Evolutionary conservation across 352 stramenopile genomes (phyloP).

Genomic region (Globisporangium yorkense): DNA sequence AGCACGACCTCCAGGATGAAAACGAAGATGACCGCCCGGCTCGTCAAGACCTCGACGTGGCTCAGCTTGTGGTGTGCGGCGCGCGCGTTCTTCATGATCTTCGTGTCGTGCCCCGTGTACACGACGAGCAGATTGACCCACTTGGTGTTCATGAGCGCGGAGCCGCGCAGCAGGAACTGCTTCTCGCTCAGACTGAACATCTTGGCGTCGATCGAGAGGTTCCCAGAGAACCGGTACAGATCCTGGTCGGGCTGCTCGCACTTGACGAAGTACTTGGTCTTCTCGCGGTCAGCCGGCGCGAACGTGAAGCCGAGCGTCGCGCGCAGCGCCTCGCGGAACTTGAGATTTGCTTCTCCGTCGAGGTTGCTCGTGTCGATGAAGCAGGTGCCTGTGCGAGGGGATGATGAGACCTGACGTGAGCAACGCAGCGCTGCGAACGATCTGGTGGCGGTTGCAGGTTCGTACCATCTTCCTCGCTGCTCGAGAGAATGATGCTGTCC

Average conservation of each 20-base stretch:
- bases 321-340: slow-evolving; percentile 45
- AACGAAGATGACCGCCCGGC: slow-evolving; percentile 65
- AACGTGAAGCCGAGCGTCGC: slow-evolving; percentile 34
- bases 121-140: slow-evolving; percentile 64
- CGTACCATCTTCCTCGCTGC: slow-evolving; percentile 70
- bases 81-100: slow-evolving; percentile 87
- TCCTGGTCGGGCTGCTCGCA: slow-evolving; percentile 76
- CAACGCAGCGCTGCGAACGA: neutral
- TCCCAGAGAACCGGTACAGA: slow-evolving; percentile 74
- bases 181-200: slow-evolving; percentile 68
- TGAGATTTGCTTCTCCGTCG: slow-evolving; percentile 77
- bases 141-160: slow-evolving; percentile 79
- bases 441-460: too few relatives aligned
- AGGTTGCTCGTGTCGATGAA: slow-evolving; percentile 84
- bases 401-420: neutral
- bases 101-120: slow-evolving; percentile 86
- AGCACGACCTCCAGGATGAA: slow-evolving; percentile 70
- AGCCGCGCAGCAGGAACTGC: slow-evolving; percentile 68
- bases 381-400: slow-evolving; percentile 37
- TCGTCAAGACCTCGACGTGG: slow-evolving; percentile 76
- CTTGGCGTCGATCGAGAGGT: slow-evolving; percentile 51
- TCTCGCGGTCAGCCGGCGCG: slow-evolving; percentile 21
- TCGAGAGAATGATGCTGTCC: slow-evolving; percentile 88
- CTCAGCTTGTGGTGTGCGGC: slow-evolving; percentile 80
- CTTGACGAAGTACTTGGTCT: slow-evolving; percentile 55